Conservation (phyloP, 257 asterid species). For the Coffea eugenioides region DNA sequence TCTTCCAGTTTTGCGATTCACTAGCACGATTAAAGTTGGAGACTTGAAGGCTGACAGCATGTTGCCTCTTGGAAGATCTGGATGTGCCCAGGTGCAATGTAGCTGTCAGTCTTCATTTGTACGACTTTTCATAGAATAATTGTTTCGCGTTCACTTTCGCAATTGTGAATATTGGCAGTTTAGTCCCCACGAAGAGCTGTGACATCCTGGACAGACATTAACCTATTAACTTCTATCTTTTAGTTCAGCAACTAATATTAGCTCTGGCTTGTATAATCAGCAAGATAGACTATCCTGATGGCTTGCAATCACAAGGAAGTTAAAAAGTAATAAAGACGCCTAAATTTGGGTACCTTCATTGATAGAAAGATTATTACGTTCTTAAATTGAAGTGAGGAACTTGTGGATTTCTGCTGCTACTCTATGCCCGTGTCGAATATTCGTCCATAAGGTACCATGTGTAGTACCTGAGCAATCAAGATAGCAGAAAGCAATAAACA, state of each 20-base stretch:
- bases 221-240: neutral
- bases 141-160: too few species aligned
- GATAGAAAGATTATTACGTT: neutral
- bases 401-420: neutral
- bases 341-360: neutral
- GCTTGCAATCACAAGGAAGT: neutral
- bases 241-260: neutral
- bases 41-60: too few species aligned
- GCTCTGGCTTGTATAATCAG: neutral
- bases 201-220: too few species aligned
- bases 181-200: too few species aligned
- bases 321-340: neutral
- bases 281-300: neutral
- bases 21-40: too few species aligned
- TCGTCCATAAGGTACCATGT: too few species aligned
- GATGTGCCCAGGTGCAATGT: too few species aligned
- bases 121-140: too few species aligned
- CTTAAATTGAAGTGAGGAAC: neutral
- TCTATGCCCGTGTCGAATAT: neutral
- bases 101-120: too few species aligned
- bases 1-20: too few species aligned
- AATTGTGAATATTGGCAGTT: too few species aligned
- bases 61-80: too few species aligned
- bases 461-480: neutral
- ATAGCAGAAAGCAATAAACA: neutral